These are phyloP conservation scores for Pelargonium myrrhifolium DNA, from an alignment of 441 rosid genomes.

Conservation along the genomic window DNA sequence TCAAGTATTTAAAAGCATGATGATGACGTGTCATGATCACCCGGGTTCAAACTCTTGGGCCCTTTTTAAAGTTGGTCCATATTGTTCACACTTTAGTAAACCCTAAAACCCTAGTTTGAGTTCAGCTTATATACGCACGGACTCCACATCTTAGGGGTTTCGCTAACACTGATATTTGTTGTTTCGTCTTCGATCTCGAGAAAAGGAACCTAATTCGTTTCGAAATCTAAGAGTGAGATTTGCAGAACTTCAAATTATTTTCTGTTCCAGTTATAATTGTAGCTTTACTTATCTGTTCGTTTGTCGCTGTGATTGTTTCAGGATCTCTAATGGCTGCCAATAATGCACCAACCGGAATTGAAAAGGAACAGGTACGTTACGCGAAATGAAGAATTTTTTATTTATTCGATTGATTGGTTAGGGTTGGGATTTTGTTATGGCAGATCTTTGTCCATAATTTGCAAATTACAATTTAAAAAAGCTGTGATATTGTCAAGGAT, in stretches of 20 bases:
- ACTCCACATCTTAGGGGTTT: neutral
- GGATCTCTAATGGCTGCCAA: constrained; percentile 47
- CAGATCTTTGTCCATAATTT: neutral
- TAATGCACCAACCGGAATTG: constrained; percentile 34
- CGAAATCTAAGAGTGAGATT: neutral
- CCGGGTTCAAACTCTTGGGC: neutral
- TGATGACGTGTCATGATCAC: neutral
- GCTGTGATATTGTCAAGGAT: neutral
- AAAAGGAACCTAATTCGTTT: neutral
- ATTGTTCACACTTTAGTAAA: neutral
- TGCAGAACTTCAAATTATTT: neutral
- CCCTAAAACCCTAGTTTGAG: constrained; percentile 4
- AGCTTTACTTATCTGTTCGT: neutral
- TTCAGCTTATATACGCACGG: neutral
- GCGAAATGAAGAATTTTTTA: neutral
- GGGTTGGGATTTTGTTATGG: neutral
- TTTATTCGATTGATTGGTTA: neutral
- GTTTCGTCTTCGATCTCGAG: neutral
- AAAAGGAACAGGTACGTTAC: constrained; percentile 47
- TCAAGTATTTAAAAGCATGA: neutral
- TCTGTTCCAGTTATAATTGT: neutral
- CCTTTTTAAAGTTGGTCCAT: neutral
- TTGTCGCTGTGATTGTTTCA: neutral
- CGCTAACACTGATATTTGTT: neutral
- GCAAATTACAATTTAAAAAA: neutral